Evolutionary conservation across 129 eudicot species (phyloP).

Genomic region (Arctium minus): DNA sequence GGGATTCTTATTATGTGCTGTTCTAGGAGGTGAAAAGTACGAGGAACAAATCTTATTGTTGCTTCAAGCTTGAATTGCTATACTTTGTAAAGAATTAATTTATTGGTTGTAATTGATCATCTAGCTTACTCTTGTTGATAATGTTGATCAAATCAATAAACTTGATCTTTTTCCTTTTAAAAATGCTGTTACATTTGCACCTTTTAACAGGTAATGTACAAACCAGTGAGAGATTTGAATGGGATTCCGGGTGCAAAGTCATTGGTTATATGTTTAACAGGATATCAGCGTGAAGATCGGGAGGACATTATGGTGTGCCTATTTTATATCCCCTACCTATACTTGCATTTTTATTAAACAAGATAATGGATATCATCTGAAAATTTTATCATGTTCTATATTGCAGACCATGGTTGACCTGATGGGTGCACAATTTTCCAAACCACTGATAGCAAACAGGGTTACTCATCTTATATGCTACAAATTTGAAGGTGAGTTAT

Average conservation of each 20-base stretch:
- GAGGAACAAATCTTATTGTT: neutral
- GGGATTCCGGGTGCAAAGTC: slow-evolving; percentile 88
- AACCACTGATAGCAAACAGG: slow-evolving; percentile 74
- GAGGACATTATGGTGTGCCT: slow-evolving; percentile 83
- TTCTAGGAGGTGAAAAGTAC: neutral
- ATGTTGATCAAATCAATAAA: neutral
- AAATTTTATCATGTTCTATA: neutral
- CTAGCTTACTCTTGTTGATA: neutral
- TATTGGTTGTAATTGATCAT: neutral
- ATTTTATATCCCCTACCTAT: neutral
- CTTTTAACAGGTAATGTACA: slow-evolving; percentile 56
- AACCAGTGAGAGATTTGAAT: slow-evolving; percentile 59
- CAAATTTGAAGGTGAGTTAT: slow-evolving; percentile 78
- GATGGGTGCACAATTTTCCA: slow-evolving; percentile 88
- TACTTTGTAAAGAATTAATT: neutral
- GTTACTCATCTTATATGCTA: slow-evolving; percentile 97
- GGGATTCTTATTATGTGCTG: neutral
- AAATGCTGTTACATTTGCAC: neutral
- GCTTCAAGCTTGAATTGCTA: neutral
- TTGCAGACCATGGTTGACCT: slow-evolving; percentile 67
- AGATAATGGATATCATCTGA: slow-evolving; percentile 9
- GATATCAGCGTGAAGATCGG: slow-evolving; percentile 76
- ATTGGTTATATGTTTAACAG: slow-evolving; percentile 76
- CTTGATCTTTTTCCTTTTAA: neutral
- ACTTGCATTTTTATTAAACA: neutral